phyloP scores from a whole-genome alignment of 2,329 filamentous ascomycete genomes.

The Diaporthe sp. region DNA sequence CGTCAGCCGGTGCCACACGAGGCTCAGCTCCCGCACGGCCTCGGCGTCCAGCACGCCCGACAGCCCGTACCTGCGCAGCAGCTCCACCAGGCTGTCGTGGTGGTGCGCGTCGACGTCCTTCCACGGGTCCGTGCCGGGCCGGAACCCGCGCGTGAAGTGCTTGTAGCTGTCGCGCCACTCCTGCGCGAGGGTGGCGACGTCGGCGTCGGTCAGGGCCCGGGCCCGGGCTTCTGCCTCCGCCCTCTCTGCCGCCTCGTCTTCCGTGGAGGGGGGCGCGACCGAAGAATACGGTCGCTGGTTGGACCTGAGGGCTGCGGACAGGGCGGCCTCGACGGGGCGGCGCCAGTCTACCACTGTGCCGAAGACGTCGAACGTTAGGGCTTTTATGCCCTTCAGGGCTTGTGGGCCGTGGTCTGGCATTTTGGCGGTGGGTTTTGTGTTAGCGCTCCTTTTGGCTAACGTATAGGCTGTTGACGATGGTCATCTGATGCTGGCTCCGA shows the following conservation, averaged over 20 bases:
- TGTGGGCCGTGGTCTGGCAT: slow-evolving; percentile 39
- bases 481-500: neutral
- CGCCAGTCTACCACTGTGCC: slow-evolving; percentile 88
- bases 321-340: slow-evolving; percentile 71
- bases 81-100: slow-evolving; percentile 69
- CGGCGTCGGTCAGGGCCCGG: slow-evolving; percentile 63
- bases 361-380: slow-evolving; percentile 82
- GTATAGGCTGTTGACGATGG: neutral
- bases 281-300: slow-evolving; percentile 41
- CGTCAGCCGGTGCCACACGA: slow-evolving; percentile 79
- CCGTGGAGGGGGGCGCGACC: slow-evolving; percentile 59
- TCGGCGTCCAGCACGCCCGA: slow-evolving; percentile 71
- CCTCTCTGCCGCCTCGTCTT: slow-evolving; percentile 50
- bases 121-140: slow-evolving; percentile 65
- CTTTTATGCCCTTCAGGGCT: slow-evolving; percentile 58
- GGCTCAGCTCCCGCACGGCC: slow-evolving; percentile 74
- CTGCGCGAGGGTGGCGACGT: slow-evolving; percentile 77
- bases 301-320: slow-evolving; percentile 64
- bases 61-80: slow-evolving; percentile 71
- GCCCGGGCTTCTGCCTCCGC: slow-evolving; percentile 53
- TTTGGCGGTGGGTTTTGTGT: neutral
- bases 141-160: slow-evolving; percentile 69
- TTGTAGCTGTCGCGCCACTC: slow-evolving; percentile 78
- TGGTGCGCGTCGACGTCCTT: slow-evolving; percentile 82
- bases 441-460: neutral